Evolutionary conservation across 108 stramenopile species (phyloP).

Genomic region (Aurantiochytrium sp.): DNA sequence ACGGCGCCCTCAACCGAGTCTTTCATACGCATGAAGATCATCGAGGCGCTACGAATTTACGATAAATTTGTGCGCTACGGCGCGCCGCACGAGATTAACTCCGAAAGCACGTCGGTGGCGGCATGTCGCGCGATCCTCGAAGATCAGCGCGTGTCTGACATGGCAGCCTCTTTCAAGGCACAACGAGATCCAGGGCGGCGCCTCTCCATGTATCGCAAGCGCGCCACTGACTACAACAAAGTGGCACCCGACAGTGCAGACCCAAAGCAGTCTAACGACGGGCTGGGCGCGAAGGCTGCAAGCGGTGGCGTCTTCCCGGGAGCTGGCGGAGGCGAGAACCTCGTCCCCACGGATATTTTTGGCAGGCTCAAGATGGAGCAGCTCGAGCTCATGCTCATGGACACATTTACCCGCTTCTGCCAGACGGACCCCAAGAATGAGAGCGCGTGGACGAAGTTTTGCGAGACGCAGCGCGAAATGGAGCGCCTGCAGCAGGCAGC

Average conservation of each 20-base stretch:
- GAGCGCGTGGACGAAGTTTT: neutral
- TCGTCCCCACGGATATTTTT: neutral
- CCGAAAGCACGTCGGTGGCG: neutral
- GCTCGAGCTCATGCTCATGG: conserved; percentile 1
- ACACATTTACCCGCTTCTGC: neutral
- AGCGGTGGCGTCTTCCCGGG: too few relatives aligned
- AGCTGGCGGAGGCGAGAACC: neutral
- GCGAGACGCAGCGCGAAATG: neutral
- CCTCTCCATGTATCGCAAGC: neutral
- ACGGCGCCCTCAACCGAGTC: too few relatives aligned
- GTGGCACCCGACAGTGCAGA: neutral
- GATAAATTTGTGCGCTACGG: neutral
- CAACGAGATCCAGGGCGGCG: neutral
- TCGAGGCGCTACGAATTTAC: neutral
- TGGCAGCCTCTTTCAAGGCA: neutral
- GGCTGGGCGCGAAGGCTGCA: too few relatives aligned
- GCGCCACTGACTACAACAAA: neutral
- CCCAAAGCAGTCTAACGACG: too few relatives aligned
- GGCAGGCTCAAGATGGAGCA: neutral
- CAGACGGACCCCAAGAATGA: neutral
- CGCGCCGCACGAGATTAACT: neutral
- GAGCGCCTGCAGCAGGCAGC: neutral
- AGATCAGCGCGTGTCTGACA: neutral
- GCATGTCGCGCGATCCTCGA: neutral
- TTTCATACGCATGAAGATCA: neutral